Conservation (phyloP, 768 basidiomycete species). For the Russula sp. region DNA sequence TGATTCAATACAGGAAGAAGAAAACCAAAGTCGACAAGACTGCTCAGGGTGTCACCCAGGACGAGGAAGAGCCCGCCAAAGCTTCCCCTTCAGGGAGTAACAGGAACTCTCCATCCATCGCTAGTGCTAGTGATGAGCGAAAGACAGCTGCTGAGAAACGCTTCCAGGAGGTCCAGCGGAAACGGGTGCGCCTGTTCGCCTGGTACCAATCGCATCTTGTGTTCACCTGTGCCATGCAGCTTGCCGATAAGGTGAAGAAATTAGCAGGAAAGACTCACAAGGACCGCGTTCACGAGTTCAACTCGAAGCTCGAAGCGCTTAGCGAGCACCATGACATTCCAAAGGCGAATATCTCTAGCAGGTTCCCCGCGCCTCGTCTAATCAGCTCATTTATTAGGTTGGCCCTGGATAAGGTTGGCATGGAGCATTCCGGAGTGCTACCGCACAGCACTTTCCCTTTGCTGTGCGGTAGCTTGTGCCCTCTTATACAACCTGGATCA, state of each 20-base stretch:
- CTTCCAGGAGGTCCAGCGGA: constrained; percentile 82
- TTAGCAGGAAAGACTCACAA: constrained; percentile 85
- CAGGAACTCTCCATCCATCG: constrained; percentile 52
- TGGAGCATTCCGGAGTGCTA: constrained; percentile 12
- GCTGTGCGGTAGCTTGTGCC: neutral
- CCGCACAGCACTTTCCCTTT: neutral
- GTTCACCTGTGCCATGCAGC: constrained; percentile 35
- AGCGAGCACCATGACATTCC: constrained; percentile 95
- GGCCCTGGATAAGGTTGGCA: constrained; percentile 66
- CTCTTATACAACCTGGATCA: neutral
- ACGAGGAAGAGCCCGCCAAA: constrained; percentile 39
- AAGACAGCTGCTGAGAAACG: constrained; percentile 85
- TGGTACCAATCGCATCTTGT: neutral
- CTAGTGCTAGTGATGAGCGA: constrained; percentile 36
- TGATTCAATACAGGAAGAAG: constrained; percentile 58
- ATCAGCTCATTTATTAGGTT: constrained; percentile 42
- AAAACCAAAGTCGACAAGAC: constrained; percentile 48
- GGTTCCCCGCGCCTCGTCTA: constrained; percentile 3
- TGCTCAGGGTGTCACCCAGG: constrained; percentile 31
- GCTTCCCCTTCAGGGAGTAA: constrained; percentile 49
- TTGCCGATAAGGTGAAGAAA: constrained; percentile 66
- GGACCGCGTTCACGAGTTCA: constrained; percentile 88
- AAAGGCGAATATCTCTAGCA: constrained; percentile 45
- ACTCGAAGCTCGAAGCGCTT: constrained; percentile 74
- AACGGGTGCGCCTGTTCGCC: constrained; percentile 42